These are phyloP conservation scores for Arabidopsis hybrid DNA, from an alignment of 441 rosid genomes.

Conservation along the genomic window DNA sequence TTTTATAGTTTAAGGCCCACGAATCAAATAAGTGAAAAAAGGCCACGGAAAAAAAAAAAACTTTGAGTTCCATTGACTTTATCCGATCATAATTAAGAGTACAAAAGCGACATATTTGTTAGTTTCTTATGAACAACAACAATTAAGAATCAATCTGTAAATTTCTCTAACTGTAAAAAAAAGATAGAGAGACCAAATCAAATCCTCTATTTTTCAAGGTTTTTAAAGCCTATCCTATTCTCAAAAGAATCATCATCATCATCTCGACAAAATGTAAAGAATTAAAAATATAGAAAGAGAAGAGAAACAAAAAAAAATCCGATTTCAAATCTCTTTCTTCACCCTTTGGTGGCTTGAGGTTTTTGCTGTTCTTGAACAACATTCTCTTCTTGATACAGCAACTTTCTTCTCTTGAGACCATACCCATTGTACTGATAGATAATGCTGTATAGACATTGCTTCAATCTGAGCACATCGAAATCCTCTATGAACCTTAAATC, in stretches of 20 bases:
- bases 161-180: neutral
- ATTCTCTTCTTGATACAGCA: constrained; percentile 67
- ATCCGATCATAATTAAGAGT: neutral
- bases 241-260: constrained; percentile 36
- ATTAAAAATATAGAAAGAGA: constrained; percentile 1
- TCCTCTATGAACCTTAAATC: constrained; percentile 74
- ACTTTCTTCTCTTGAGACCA: constrained; percentile 82
- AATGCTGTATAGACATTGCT: constrained; percentile 71
- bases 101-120: neutral
- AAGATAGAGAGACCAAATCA: neutral
- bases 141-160: constrained; percentile 24
- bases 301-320: neutral
- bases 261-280: constrained; percentile 9
- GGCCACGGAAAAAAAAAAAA: neutral
- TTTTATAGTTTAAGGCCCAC: neutral
- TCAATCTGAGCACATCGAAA: constrained; percentile 57
- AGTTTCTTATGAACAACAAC: too few species aligned
- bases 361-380: constrained; percentile 51
- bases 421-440: constrained; percentile 84
- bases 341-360: constrained; percentile 58
- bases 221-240: constrained; percentile 6
- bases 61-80: neutral
- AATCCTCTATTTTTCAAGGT: constrained; percentile 2
- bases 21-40: neutral
- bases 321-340: constrained; percentile 26